Evolutionary conservation across 2,329 filamentous ascomycete genomes (phyloP), one percentile per base, ranked within the genome.

Genomic region (Clarireedia hainanense): DNA sequence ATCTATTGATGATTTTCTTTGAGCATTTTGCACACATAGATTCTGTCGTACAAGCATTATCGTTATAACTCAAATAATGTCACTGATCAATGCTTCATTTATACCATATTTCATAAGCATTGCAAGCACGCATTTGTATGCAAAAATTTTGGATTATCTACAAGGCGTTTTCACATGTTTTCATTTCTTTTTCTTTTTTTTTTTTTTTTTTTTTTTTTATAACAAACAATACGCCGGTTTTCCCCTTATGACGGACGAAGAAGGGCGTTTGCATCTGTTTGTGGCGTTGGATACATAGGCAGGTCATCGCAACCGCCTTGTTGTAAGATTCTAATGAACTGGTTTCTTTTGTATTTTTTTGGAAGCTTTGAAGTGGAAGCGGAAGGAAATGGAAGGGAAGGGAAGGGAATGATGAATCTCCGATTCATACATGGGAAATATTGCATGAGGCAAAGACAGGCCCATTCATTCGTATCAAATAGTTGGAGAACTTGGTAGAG

Each of bases 1-100:
- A 56, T 91, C 85, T 57, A 92, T 92, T 65, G 85, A 89, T 68
- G 87, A 91, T 65, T 75, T 90, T 51, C 74, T 91, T 70, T 91
- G 77, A 78, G 40, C 34, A 40, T 52, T 55, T 47, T 40, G 15
- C 47, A 50, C 40, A 47, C 42, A 56, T 56, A 42, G 54, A 56
- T 47, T 45, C 27, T 52, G 47, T 30, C 34, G 4, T 49, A 23
- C 34, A 39, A 48, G 48, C 30, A 49, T 48, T 45, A 45, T 50
- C 47, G 42, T 39, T 24, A 23, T 6, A 14, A 46, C n/a, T 23
- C 26, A 7, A 23, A 50, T 55, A 55, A 55, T 55, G 47, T 50
- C 42, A 36, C 42, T 55, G 52, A 45, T 39, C 47, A 24, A 50
- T 55, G 47, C 39, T 50, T 50, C 43, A 45, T 55, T 34, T 55